Evolutionary conservation across 2,329 filamentous ascomycete genomes (phyloP).

Genomic region (Furcasterigmium furcatum): DNA sequence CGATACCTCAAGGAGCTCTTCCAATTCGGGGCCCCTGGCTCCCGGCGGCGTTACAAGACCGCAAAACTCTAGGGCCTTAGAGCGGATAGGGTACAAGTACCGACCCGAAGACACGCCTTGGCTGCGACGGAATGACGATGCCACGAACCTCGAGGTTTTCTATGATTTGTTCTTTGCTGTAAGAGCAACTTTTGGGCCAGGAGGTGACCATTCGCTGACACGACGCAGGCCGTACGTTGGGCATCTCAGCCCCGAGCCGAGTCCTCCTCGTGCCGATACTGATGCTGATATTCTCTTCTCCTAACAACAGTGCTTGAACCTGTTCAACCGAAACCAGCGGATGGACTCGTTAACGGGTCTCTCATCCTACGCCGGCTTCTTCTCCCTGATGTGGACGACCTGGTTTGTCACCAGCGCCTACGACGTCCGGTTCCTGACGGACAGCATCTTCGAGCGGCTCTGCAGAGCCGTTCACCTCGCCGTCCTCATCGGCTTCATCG

Average conservation of each 20-base stretch:
- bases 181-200: background rate
- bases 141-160: constrained; percentile 28
- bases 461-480: constrained; percentile 59
- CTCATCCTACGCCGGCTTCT: constrained; percentile 29
- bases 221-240: background rate
- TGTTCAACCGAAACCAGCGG: background rate
- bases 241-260: background rate
- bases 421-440: constrained; percentile 63
- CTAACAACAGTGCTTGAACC: background rate
- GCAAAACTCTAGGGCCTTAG: background rate
- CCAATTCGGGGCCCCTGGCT: too few relatives aligned
- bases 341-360: background rate
- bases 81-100: background rate
- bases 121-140: constrained; percentile 7
- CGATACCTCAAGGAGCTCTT: too few relatives aligned
- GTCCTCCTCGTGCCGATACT: background rate
- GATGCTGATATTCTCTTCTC: background rate
- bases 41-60: background rate
- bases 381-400: constrained; percentile 60
- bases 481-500: constrained; percentile 63
- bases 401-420: constrained; percentile 63
- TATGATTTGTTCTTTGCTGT: constrained; percentile 32
- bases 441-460: constrained; percentile 59
- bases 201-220: background rate
- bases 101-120: constrained; percentile 25